These are phyloP conservation scores for Neurospora sp. DNA, from an alignment of 495 filamentous ascomycete species.

Conservation along the genomic window DNA sequence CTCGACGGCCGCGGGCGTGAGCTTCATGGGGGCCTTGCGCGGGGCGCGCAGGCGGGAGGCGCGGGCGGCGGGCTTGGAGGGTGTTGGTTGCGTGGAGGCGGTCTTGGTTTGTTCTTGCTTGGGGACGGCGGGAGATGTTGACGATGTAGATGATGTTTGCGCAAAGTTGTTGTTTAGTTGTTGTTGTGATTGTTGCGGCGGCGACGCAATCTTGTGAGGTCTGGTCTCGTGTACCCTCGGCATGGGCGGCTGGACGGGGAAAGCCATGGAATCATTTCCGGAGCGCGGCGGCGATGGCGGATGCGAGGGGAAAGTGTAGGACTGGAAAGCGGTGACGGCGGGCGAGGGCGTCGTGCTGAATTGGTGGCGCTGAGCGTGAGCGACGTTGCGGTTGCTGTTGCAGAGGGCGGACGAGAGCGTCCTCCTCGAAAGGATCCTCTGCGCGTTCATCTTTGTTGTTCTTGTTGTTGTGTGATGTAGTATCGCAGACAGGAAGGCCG, in stretches of 20 bases:
- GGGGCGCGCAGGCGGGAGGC: slow-evolving; percentile 59
- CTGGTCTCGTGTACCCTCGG: slow-evolving; percentile 45
- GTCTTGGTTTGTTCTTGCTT: slow-evolving; percentile 25
- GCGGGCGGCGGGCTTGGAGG: slow-evolving; percentile 19
- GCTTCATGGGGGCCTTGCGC: slow-evolving; percentile 82
- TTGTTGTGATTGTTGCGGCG: slow-evolving; percentile 7
- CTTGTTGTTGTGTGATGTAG: neutral
- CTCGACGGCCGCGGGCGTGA: slow-evolving; percentile 65
- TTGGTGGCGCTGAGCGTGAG: slow-evolving; percentile 40
- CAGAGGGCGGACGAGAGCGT: slow-evolving; percentile 17
- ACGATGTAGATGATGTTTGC: neutral
- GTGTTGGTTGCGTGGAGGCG: neutral
- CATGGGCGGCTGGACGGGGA: slow-evolving; percentile 22
- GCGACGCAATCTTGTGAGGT: slow-evolving; percentile 28
- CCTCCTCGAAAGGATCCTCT: slow-evolving; percentile 15
- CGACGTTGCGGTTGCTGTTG: slow-evolving; percentile 4
- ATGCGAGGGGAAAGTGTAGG: slow-evolving; percentile 53
- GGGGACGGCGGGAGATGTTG: slow-evolving; percentile 10
- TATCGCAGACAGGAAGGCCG: neutral
- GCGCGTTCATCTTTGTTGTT: slow-evolving; percentile 15
- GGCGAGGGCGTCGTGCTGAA: slow-evolving; percentile 53
- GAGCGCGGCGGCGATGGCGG: slow-evolving; percentile 55
- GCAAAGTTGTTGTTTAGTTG: slow-evolving; percentile 10
- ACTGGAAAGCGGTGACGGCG: slow-evolving; percentile 58
- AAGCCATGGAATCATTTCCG: slow-evolving; percentile 58